phyloP scores from a whole-genome alignment of 257 asterid species.

The Marsdenia floribunda region DNA sequence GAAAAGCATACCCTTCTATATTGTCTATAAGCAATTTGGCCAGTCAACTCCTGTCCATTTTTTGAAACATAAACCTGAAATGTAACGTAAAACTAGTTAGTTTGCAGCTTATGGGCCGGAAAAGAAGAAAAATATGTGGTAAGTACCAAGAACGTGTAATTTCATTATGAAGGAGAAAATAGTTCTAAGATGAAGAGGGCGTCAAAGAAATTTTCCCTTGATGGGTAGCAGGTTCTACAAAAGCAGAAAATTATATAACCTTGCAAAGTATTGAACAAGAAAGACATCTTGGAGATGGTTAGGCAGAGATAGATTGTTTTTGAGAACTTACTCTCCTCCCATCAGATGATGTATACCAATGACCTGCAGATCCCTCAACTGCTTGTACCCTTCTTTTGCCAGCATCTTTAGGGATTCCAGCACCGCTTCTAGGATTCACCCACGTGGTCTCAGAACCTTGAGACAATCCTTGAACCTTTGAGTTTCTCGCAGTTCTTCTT shows the following conservation, averaged over 20 bases:
- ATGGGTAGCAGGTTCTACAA: background rate
- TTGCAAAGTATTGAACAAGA: background rate
- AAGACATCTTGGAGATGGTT: background rate
- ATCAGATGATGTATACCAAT: constrained; percentile 58
- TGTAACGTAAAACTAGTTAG: constrained; percentile 11
- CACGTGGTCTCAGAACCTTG: constrained; percentile 48
- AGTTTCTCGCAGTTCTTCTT: constrained; percentile 37
- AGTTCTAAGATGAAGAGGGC: no score
- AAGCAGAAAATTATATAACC: background rate
- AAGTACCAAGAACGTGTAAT: background rate
- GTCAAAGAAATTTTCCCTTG: background rate
- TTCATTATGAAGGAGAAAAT: background rate
- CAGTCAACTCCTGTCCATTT: constrained; percentile 73
- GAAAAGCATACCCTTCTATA: constrained; percentile 55
- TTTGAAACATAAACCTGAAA: constrained; percentile 72
- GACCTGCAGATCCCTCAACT: constrained; percentile 60
- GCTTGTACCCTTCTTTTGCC: constrained; percentile 83
- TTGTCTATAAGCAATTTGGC: constrained; percentile 62
- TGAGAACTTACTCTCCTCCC: constrained; percentile 63
- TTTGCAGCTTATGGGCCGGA: background rate
- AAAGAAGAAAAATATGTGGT: background rate
- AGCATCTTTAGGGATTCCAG: constrained; percentile 50
- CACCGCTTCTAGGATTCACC: constrained; percentile 61
- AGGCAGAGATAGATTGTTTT: constrained; percentile 3
- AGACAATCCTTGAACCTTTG: constrained; percentile 30